Conservation (phyloP, 345 rosid genomes). For the Cochlearia excelsa region DNA sequence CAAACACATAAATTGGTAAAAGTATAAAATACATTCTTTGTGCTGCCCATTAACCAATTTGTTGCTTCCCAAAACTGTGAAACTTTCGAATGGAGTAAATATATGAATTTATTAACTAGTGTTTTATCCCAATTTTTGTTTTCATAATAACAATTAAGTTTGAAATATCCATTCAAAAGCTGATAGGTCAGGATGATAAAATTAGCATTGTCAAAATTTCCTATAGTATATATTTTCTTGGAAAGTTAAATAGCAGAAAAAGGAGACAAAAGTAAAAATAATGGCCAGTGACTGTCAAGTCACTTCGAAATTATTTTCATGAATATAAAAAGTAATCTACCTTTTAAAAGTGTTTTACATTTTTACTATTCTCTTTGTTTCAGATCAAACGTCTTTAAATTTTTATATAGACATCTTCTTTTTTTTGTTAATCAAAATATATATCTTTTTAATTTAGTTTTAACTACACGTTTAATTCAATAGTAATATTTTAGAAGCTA, state of each 20-base stretch:
- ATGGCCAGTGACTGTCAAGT: slow-evolving; percentile 33
- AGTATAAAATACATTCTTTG: slow-evolving; percentile 8
- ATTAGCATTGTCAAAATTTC: slow-evolving; percentile 14
- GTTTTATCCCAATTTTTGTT: neutral
- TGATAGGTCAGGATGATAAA: slow-evolving; percentile 9
- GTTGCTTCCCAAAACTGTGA: slow-evolving; percentile 22
- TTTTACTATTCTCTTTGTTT: too few relatives aligned
- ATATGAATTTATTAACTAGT: neutral
- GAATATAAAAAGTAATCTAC: too few relatives aligned
- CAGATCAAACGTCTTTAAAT: too few relatives aligned
- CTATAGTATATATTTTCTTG: slow-evolving; percentile 25
- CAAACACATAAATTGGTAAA: too few relatives aligned
- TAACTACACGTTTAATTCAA: too few relatives aligned
- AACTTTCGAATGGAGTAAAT: slow-evolving; percentile 6
- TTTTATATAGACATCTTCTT: too few relatives aligned
- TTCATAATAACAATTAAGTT: too few relatives aligned
- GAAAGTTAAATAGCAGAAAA: slow-evolving; percentile 34
- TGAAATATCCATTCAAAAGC: too few relatives aligned
- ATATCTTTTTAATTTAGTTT: too few relatives aligned
- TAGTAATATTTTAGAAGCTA: too few relatives aligned
- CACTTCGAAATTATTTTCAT: slow-evolving; percentile 26
- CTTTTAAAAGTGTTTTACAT: too few relatives aligned
- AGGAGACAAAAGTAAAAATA: neutral
- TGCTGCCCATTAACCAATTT: slow-evolving; percentile 14
- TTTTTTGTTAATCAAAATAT: too few relatives aligned